These are phyloP conservation scores for Chrysanthemum makinoi DNA, from an alignment of 129 eudicot species.

Conservation along the genomic window DNA sequence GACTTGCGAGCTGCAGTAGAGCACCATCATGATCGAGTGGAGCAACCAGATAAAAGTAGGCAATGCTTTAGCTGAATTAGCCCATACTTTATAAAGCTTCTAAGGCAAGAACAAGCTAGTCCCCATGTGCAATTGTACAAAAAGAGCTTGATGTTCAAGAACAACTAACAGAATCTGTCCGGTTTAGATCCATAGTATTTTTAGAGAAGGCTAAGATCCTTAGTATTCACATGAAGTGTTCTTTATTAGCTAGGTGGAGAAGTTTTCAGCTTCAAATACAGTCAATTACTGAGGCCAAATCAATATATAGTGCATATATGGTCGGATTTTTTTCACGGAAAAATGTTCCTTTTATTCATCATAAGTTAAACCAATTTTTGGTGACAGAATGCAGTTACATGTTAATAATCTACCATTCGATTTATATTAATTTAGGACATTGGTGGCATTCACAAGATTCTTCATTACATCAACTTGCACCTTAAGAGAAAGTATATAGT, in stretches of 20 bases:
- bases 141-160: neutral
- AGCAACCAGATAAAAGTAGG: neutral
- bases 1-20: neutral
- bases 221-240: neutral
- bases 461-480: conserved; percentile 85
- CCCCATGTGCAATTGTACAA: neutral
- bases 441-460: conserved; percentile 43
- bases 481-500: conserved; percentile 55
- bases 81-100: too few species aligned
- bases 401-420: neutral
- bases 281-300: neutral
- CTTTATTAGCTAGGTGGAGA: neutral
- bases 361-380: too few species aligned
- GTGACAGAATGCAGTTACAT: conserved; percentile 7
- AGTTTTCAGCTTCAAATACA: neutral
- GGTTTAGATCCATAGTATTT: neutral
- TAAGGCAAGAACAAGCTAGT: too few species aligned
- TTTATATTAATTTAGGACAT: conserved; percentile 26
- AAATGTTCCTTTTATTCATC: too few species aligned
- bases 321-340: too few species aligned
- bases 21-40: neutral
- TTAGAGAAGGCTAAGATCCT: too few species aligned
- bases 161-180: neutral
- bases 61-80: neutral
- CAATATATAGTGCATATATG: neutral